These are phyloP conservation scores for Leishmania amazonensis DNA, from an alignment of 208 protist species.

Conservation along the genomic window DNA sequence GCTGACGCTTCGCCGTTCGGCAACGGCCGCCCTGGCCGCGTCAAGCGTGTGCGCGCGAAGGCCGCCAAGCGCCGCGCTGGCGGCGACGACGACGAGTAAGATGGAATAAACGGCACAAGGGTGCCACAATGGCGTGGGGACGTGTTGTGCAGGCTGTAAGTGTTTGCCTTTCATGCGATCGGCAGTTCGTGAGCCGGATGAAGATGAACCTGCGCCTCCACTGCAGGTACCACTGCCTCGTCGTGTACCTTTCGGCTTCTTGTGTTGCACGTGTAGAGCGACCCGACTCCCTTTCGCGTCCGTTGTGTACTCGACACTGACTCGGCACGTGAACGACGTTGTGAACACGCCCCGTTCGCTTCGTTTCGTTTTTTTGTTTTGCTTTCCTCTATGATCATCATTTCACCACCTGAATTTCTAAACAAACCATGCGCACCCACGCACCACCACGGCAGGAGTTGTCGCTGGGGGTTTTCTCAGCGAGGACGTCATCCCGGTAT, in stretches of 20 bases:
- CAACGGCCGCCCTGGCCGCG: conserved; percentile 96
- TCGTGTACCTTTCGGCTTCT: too few species aligned
- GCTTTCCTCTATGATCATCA: background rate
- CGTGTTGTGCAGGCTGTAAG: background rate
- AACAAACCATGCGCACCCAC: background rate
- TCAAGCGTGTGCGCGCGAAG: conserved; percentile 93
- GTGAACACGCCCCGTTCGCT: background rate
- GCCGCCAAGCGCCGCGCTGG: conserved; percentile 69
- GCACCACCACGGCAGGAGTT: background rate
- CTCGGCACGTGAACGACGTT: background rate
- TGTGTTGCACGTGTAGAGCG: background rate
- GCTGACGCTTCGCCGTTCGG: conserved; percentile 96
- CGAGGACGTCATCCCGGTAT: background rate
- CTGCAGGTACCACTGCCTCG: background rate
- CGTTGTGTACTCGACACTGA: too few species aligned
- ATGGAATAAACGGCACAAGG: background rate
- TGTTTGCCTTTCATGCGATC: background rate
- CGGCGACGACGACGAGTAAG: conserved; percentile 60
- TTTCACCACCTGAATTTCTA: background rate
- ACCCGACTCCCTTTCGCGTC: background rate
- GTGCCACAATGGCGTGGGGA: background rate
- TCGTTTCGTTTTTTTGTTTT: background rate
- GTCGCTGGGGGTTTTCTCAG: background rate
- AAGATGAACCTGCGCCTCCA: background rate
- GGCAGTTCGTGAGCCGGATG: background rate